Conservation (phyloP, 495 filamentous ascomycete genomes). For the Xylaria flabelliformis region DNA sequence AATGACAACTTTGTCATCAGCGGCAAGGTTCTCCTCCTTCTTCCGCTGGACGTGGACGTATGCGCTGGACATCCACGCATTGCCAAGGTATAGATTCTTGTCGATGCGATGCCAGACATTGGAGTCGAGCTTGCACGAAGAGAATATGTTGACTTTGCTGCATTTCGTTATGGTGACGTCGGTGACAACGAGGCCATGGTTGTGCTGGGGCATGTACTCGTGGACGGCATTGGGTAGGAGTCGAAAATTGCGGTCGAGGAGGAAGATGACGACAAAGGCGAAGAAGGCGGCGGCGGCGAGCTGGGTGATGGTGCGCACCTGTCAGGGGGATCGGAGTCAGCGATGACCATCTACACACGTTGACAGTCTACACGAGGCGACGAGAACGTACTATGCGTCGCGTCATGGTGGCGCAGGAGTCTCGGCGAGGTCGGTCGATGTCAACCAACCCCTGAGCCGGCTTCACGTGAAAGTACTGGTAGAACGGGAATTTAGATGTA, state of each 20-base stretch:
- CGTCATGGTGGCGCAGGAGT: constrained; percentile 47
- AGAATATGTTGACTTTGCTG: constrained; percentile 74
- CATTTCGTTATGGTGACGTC: constrained; percentile 87
- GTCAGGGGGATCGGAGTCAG: background rate
- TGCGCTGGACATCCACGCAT: constrained; percentile 74
- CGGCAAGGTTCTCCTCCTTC: constrained; percentile 82
- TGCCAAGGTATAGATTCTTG: constrained; percentile 87
- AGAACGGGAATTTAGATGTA: constrained; percentile 15
- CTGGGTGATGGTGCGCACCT: constrained; percentile 87
- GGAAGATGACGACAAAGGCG: constrained; percentile 71
- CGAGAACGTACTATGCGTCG: constrained; percentile 52
- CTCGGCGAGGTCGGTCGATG: constrained; percentile 32
- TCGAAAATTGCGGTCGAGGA: constrained; percentile 81
- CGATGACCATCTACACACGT: background rate
- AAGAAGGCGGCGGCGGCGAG: constrained; percentile 69
- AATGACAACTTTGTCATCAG: constrained; percentile 78
- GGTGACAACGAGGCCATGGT: constrained; percentile 80
- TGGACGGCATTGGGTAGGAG: constrained; percentile 84
- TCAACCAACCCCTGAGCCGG: constrained; percentile 15
- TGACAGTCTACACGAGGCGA: background rate
- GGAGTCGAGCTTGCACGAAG: constrained; percentile 78
- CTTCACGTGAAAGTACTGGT: constrained; percentile 25
- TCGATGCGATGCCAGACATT: constrained; percentile 82
- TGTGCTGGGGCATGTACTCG: constrained; percentile 80
- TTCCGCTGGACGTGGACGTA: constrained; percentile 86